These are phyloP conservation scores for Trichophyton verrucosum DNA, from an alignment of 2,329 filamentous ascomycete genomes.

Conservation along the genomic window DNA sequence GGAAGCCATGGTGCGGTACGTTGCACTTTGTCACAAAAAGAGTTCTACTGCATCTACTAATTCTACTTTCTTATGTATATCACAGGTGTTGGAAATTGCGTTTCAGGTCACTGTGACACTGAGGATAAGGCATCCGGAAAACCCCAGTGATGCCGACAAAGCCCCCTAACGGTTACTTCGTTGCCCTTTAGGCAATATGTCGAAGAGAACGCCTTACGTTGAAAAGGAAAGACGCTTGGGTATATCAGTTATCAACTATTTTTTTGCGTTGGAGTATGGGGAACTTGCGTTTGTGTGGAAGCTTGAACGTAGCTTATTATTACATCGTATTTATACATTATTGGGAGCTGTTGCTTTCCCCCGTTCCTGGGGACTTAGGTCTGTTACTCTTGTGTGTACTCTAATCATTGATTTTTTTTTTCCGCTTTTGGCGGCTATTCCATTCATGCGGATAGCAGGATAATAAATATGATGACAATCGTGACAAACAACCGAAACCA, in stretches of 20 bases:
- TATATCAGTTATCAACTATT: background rate
- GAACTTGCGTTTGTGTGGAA: background rate
- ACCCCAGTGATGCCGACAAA: background rate
- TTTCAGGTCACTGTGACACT: constrained; percentile 11
- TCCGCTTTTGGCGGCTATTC: background rate
- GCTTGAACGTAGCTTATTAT: background rate
- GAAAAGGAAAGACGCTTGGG: background rate
- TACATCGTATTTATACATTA: background rate
- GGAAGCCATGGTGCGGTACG: constrained; percentile 14
- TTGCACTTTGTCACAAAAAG: background rate
- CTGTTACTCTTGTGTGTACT: background rate
- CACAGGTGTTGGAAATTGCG: constrained; percentile 11
- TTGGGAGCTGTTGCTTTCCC: background rate
- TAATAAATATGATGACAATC: too few relatives aligned
- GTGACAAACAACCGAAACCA: too few relatives aligned
- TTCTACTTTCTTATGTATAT: background rate
- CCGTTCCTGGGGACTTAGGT: background rate
- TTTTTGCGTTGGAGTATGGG: background rate
- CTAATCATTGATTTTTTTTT: background rate
- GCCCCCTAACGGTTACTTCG: background rate
- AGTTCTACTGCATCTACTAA: background rate
- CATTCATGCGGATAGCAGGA: too few relatives aligned
- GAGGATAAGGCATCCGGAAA: background rate
- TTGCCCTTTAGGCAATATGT: background rate
- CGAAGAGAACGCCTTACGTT: background rate